phyloP scores from a whole-genome alignment of 352 stramenopile genomes.

The Pythium rishiriense region DNA sequence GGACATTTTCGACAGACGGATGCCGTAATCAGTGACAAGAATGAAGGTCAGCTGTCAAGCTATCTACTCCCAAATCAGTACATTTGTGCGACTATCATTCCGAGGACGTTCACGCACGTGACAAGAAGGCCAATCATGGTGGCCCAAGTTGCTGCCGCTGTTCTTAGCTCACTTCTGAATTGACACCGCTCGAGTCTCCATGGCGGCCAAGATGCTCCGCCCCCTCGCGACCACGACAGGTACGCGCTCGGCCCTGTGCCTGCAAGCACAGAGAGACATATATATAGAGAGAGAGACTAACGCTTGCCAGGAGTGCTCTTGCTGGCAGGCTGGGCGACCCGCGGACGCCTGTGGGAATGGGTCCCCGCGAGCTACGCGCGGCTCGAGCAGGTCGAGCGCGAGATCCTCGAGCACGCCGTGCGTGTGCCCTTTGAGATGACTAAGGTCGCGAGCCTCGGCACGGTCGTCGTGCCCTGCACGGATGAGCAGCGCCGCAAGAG shows the following conservation, averaged over 20 bases:
- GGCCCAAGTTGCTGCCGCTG: too few relatives aligned
- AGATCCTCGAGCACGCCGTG: constrained; percentile 54
- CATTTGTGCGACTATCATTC: constrained; percentile 7
- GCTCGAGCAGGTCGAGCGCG: constrained; percentile 62
- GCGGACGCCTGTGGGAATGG: constrained; percentile 69
- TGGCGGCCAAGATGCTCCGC: constrained; percentile 14
- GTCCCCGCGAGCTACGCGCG: constrained; percentile 67
- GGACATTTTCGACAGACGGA: neutral
- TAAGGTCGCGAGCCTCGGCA: constrained; percentile 77
- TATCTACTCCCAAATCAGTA: neutral
- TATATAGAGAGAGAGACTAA: too few relatives aligned
- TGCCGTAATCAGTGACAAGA: constrained; percentile 5
- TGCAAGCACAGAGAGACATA: too few relatives aligned
- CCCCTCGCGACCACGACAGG: constrained; percentile 24
- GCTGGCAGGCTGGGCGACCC: constrained; percentile 58
- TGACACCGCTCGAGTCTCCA: neutral
- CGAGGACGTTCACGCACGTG: neutral
- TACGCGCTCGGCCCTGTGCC: too few relatives aligned
- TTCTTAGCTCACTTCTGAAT: neutral
- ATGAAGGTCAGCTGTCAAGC: neutral
- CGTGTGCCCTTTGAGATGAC: constrained; percentile 67
- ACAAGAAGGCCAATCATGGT: constrained; percentile 15
- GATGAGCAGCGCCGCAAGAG: constrained; percentile 45
- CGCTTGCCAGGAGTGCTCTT: constrained; percentile 36
- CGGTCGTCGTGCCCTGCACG: constrained; percentile 75